Conservation (phyloP, 108 stramenopile species). For the Asterionellopsis glacialis region DNA sequence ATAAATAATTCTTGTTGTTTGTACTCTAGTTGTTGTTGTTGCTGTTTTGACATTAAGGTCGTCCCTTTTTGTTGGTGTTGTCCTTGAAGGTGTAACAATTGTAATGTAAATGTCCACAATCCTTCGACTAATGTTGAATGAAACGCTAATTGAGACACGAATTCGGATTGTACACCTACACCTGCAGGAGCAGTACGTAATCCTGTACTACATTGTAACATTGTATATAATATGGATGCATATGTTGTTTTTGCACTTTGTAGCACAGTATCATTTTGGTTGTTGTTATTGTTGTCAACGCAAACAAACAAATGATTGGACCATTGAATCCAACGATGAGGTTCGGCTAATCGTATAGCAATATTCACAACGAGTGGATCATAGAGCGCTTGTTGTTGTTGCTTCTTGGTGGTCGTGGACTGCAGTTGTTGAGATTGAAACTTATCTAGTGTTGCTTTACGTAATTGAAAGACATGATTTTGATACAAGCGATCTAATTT, state of each 20-base stretch:
- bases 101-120: background rate
- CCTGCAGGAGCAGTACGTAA: slow-evolving; percentile 30
- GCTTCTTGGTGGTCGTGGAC: slow-evolving; percentile 1
- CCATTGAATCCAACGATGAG: slow-evolving; percentile 19
- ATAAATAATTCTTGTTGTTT: slow-evolving; percentile 6
- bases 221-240: slow-evolving; percentile 21
- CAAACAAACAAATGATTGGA: slow-evolving; percentile 12
- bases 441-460: slow-evolving; percentile 13
- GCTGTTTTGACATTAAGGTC: background rate
- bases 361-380: slow-evolving; percentile 10
- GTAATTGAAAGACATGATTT: slow-evolving; percentile 19
- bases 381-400: background rate
- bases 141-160: slow-evolving; percentile 51
- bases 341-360: slow-evolving; percentile 18
- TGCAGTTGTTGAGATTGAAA: too few species aligned
- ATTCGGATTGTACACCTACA: slow-evolving; percentile 33
- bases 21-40: background rate
- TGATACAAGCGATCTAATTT: slow-evolving; percentile 62
- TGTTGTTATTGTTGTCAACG: slow-evolving; percentile 6
- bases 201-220: slow-evolving; percentile 48
- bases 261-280: slow-evolving; percentile 11
- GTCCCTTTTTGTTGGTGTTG: too few species aligned
- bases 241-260: too few species aligned
- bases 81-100: background rate
- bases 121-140: slow-evolving; percentile 7